phyloP scores from a whole-genome alignment of 768 basidiomycete genomes.

The Leccinum olivaceopallidum region DNA sequence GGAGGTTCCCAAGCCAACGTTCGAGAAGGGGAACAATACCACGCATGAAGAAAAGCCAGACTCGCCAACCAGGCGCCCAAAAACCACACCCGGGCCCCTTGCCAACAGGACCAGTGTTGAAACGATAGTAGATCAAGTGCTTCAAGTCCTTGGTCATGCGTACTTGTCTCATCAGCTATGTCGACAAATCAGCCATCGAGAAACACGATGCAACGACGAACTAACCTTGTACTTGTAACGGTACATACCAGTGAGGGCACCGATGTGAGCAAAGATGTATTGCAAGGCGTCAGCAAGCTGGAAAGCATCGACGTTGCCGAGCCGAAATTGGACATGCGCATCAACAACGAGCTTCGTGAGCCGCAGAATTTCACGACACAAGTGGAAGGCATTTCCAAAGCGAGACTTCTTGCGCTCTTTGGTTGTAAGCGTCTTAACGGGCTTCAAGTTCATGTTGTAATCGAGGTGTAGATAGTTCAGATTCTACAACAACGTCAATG shows the following conservation, averaged over 20 bases:
- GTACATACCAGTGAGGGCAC: slow-evolving; percentile 99
- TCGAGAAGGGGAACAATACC: slow-evolving; percentile 98
- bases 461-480: slow-evolving; percentile 93
- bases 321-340: slow-evolving; percentile 97
- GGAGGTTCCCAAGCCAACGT: slow-evolving; percentile 95
- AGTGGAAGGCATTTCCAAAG: slow-evolving; percentile 98
- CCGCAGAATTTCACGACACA: slow-evolving; percentile 97
- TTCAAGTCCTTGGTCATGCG: slow-evolving; percentile 99
- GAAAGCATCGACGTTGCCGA: slow-evolving; percentile 99
- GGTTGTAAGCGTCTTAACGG: slow-evolving; percentile 94
- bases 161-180: slow-evolving; percentile 95
- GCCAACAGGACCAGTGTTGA: slow-evolving; percentile 99
- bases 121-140: slow-evolving; percentile 97
- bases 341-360: slow-evolving; percentile 98
- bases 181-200: slow-evolving; percentile 4
- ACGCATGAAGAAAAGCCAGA: slow-evolving; percentile 99
- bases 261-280: slow-evolving; percentile 97
- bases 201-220: neutral
- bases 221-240: slow-evolving; percentile 97
- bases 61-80: slow-evolving; percentile 99
- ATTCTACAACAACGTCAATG: slow-evolving; percentile 49
- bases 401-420: slow-evolving; percentile 99
- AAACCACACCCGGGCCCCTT: slow-evolving; percentile 99
- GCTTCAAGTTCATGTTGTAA: slow-evolving; percentile 99
- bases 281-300: slow-evolving; percentile 98